A percentile compares a stretch with the other conserved stretches of the same genome.
phyloP scores from a whole-genome alignment of 1,139 yeast species.

The Zygosaccharomyces sapae region DNA sequence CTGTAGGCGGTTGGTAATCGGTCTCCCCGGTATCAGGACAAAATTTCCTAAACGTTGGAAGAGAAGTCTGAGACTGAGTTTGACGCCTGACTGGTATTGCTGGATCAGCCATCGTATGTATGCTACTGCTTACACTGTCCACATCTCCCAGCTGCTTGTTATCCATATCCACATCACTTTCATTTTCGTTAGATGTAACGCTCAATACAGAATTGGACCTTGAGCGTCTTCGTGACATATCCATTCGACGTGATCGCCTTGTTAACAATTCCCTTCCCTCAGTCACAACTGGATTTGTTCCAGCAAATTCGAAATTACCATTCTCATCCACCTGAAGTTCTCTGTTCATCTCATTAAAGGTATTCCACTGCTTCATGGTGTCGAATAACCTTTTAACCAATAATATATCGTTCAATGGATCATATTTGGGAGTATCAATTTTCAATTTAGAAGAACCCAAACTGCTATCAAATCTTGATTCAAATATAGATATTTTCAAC shows the following conservation, averaged over 20 bases:
- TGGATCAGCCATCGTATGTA: constrained; percentile 18
- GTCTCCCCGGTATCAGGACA: constrained; percentile 6
- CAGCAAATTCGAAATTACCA: not conserved
- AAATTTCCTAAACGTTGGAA: constrained; percentile 7
- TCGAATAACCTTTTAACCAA: constrained; percentile 22
- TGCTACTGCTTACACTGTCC: constrained; percentile 26
- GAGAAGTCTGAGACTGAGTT: constrained; percentile 6
- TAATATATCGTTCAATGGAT: constrained; percentile 10
- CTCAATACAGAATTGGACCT: constrained; percentile 20
- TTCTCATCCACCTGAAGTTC: not conserved
- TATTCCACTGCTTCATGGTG: constrained; percentile 25
- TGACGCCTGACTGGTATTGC: constrained; percentile 7
- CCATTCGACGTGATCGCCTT: constrained; percentile 7
- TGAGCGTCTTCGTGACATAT: constrained; percentile 9
- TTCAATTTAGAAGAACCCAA: constrained; percentile 13
- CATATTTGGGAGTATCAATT: constrained; percentile 10
- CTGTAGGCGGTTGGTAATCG: constrained; percentile 6
- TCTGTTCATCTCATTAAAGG: constrained; percentile 12
- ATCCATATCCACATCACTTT: constrained; percentile 33
- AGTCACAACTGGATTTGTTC: constrained; percentile 1
- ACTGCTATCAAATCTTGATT: constrained; percentile 46
- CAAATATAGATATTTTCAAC: constrained; percentile 60
- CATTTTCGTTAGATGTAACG: constrained; percentile 18
- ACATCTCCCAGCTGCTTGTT: constrained; percentile 17
- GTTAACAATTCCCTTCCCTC: not conserved